phyloP scores from a whole-genome alignment of 441 rosid genomes.

The Pelargonium myrrhifolium region DNA sequence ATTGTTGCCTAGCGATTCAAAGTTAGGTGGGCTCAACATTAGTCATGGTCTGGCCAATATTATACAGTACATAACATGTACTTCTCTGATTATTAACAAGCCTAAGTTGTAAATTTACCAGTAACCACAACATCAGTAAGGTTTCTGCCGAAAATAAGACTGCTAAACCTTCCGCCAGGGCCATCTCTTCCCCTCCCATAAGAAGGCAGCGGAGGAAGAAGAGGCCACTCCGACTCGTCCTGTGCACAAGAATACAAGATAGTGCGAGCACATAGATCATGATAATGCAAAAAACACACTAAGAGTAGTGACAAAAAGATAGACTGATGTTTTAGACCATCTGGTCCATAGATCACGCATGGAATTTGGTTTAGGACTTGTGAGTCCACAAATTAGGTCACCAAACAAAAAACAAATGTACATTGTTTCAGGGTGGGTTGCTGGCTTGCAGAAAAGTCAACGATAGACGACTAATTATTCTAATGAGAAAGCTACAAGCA shows the following conservation, averaged over 20 bases:
- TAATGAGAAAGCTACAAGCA: background rate
- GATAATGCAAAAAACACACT: no score
- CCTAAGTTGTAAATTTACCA: constrained; percentile 27
- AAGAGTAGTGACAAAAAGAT: no score
- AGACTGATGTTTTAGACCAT: no score
- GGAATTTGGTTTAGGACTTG: no score
- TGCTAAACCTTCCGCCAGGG: constrained; percentile 44
- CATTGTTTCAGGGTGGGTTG: background rate
- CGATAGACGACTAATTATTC: background rate
- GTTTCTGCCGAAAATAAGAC: constrained; percentile 68
- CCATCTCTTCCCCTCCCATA: constrained; percentile 69
- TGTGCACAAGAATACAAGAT: constrained; percentile 20
- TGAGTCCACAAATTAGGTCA: background rate
- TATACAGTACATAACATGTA: background rate
- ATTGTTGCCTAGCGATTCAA: constrained; percentile 46
- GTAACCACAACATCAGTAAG: constrained; percentile 66
- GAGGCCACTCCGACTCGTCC: constrained; percentile 64
- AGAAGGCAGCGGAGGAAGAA: constrained; percentile 46
- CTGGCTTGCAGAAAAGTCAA: background rate
- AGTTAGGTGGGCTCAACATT: background rate
- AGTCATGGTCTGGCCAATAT: background rate
- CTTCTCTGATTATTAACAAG: background rate
- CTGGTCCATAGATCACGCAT: no score
- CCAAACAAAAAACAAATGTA: background rate
- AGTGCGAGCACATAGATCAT: background rate